Conservation (phyloP, 345 rosid genomes). For the Rhodamnia rubescens region DNA sequence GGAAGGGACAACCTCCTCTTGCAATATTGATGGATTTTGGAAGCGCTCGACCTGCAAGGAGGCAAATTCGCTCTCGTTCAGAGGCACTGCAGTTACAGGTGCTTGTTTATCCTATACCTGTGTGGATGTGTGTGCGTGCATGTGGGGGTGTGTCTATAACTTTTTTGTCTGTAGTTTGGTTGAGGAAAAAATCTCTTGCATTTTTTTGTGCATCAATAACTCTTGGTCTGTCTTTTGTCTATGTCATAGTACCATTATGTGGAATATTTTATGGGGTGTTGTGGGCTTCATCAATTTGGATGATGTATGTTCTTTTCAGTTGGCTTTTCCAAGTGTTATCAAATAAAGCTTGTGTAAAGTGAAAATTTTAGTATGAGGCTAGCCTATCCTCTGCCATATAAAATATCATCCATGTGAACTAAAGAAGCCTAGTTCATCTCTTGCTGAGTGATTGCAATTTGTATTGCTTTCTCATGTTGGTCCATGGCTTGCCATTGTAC, state of each 20-base stretch:
- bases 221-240: not conserved
- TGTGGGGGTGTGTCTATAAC: not conserved
- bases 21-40: conserved; percentile 99
- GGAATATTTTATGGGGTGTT: not conserved
- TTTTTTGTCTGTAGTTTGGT: not conserved
- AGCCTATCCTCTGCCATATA: not conserved
- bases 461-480: not conserved
- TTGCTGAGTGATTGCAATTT: not conserved
- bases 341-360: not conserved
- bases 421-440: not conserved
- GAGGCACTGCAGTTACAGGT: conserved; percentile 98
- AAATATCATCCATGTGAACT: not conserved
- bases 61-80: conserved; percentile 76
- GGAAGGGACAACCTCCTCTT: conserved; percentile 72
- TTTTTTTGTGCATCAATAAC: not conserved
- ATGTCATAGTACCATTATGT: not conserved
- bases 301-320: not conserved
- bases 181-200: not conserved
- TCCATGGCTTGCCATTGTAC: not conserved
- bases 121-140: not conserved
- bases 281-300: not conserved
- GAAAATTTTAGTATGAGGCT: not conserved
- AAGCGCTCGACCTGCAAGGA: conserved; percentile 81
- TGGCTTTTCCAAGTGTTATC: not conserved
- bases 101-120: not conserved